Evolutionary conservation across 2,329 filamentous ascomycete genomes (phyloP), one percentile per base, ranked within the genome.

Genomic region (Clathrospora elynae): DNA sequence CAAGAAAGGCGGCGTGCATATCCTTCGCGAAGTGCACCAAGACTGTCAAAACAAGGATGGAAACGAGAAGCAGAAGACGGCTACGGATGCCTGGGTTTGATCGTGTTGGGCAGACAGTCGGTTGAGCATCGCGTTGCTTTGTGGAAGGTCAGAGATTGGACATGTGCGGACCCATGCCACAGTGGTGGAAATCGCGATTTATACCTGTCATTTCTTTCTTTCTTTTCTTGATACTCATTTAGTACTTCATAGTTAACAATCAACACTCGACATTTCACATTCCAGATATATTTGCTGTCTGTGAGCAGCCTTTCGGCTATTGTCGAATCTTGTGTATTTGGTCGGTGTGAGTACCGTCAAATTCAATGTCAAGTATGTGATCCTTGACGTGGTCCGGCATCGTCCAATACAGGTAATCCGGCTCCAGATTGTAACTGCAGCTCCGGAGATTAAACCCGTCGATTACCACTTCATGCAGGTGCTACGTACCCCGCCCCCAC

Each of bases 21-120:
- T 68, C n/a, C 25, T 59, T 6, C 53, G 42, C 5, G 66, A 66
- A 24, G 53, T 67, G 11, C 52, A 52, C 11, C 51, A 61, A 11
- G 52, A 55, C 9, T 30, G 44, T 23, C 35, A 42, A 17, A 41
- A 53, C 16, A 46, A 34, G 1, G 38, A 24, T n/a, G 42, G 17
- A 16, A 36, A 29, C 8, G 42, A 46, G n/a, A 32, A 43, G 7
- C 46, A 45, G 28, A 42, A 32, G 6, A 45, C 46, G 22, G 41
- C 43, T 7, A 42, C 23, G 8, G 31, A 39, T 22, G 41, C 28
- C 12, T 55, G 46, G 46, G 46, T 39, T 30, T 51, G 46, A 52
- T 24, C 18, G 12, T 13, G 14, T 16, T 5, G 35, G 8, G 7
- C n/a, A 11, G 11, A 16, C 14, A 8, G 25, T 46, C 37, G 37